These are phyloP conservation scores for Lentinus brumalis DNA, from an alignment of 768 basidiomycete species.

Conservation along the genomic window DNA sequence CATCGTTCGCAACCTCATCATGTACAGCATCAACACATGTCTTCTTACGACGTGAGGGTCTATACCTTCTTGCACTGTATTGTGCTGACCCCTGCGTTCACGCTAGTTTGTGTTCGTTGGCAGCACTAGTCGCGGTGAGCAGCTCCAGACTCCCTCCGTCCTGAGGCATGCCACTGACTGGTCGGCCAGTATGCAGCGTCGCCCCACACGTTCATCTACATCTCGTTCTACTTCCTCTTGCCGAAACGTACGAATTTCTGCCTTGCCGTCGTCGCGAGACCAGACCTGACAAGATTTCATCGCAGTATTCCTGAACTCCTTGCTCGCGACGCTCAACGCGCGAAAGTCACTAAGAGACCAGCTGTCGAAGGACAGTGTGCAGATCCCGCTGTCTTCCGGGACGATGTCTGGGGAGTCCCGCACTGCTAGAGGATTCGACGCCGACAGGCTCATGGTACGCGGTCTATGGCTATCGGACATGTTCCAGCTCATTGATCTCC, in stretches of 20 bases:
- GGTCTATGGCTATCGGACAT: no score
- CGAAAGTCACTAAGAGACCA: constrained; percentile 9
- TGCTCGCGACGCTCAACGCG: constrained; percentile 23
- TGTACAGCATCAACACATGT: not conserved
- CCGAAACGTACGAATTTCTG: constrained; percentile 23
- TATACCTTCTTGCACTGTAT: not conserved
- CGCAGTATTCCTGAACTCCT: constrained; percentile 19
- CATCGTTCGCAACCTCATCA: not conserved
- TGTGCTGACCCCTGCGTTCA: not conserved
- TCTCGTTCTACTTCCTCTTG: constrained; percentile 26
- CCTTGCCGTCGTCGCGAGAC: not conserved
- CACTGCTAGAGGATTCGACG: no score
- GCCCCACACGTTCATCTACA: constrained; percentile 26
- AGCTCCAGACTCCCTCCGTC: not conserved
- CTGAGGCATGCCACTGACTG: not conserved
- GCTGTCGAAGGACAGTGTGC: no score
- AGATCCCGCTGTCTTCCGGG: no score
- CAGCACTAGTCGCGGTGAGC: constrained; percentile 11
- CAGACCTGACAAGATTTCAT: not conserved
- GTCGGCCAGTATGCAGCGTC: constrained; percentile 24
- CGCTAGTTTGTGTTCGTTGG: constrained; percentile 19
- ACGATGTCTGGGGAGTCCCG: no score
- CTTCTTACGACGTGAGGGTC: not conserved
- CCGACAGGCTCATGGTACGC: no score
- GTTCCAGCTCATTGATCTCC: no score